Base-by-base conservation (phyloP, 2,329 filamentous ascomycete species). In the Xylaria sp. region DNA sequence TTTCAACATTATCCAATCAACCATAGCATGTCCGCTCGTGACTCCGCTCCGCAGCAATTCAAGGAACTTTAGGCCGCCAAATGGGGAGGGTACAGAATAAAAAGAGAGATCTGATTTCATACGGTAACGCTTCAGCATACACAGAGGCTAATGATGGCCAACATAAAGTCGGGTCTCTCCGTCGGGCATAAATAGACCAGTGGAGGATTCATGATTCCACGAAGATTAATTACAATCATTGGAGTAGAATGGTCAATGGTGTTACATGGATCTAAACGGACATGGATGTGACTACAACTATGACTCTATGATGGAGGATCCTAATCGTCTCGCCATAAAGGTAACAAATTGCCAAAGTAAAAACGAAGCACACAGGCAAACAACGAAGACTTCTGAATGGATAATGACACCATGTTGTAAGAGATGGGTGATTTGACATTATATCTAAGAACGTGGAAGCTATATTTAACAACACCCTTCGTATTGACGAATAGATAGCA, bases 391-490 rank as follows among this genome's bases (percentile, higher is more conserved):
- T 48, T 27, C 16, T 16, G 2, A 6, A 37, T 12, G 55, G 37
- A 16, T 18, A 32, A 42, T 37, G 18, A 57, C 42, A 27, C 25
- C 60, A 58, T 50, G 60, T 44, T 63, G 27, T 10, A 67, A 47
- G 27, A 44, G 37, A 29, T 18, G 29, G 23, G 12, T 54, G 40
- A 60, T 65, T 61, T 68, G 61, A 47, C 51, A 65, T 65, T 21
- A 32, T 40, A 32, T 55, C 27, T 12, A n/a, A 27, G 32, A 54
- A 44, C 37, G 10, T 65, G 18, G n/a, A 65, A 44, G 42, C 66
- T 68, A 68, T 65, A 68, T 65, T 61, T 68, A 65, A 69, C 58
- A 44, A 55, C 60, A 60, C 25, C 21, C 35, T n/a, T 27, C 51
- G n/a, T 42, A 48, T 29, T 32, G 57, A 37, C 62, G 58, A 66